Evolutionary conservation across 1,139 yeast genomes (phyloP), one percentile per base, ranked within the genome.

Genomic region (Hemisphaericaspora subhashii): DNA sequence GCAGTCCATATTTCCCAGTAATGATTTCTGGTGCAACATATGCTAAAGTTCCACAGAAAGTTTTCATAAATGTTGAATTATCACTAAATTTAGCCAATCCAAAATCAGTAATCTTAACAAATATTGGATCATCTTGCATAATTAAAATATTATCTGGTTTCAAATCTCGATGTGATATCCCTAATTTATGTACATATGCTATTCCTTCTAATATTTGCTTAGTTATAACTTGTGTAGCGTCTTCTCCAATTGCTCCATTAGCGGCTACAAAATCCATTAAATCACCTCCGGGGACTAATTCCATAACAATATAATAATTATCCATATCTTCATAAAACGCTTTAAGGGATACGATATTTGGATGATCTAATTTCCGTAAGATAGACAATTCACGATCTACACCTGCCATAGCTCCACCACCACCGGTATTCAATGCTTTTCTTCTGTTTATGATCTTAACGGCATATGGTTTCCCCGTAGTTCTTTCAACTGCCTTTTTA

Each of bases 251-350:
- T 4, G 94, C 80, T 1, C 97, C 97, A 60, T 86, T 85, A 2
- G 90, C 87, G 0, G 95, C 92, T 2, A 90, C 95, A 64, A 87
- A 89, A 63, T 82, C 98, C 98, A 92, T 92, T 43, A 92, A 67
- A 59, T 92, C 98, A n/a, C 98, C 98, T 8, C 97, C 97, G 1
- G 95, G 83, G 14, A 92, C 94, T 51, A 83, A 84, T 56, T 92
- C 98, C 97, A 92, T 90, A 4, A 92, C 90, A 46, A 92, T 71
- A 57, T 87, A 92, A 59, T 87, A 87, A 52, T 77, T 79, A 43
- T 83, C 86, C 10, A 71, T 65, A 57, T 90, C 97, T 57, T 89
- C 96, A 56, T 82, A 89, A 52, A 86, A 87, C 7, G 89, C 92
- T 53, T 85, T 82, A 41, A 92, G 69, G 33, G 81, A 71, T 7